Evolutionary conservation across 176 grass and related monocot species (phyloP).

Genomic region (Raddia guianensis): DNA sequence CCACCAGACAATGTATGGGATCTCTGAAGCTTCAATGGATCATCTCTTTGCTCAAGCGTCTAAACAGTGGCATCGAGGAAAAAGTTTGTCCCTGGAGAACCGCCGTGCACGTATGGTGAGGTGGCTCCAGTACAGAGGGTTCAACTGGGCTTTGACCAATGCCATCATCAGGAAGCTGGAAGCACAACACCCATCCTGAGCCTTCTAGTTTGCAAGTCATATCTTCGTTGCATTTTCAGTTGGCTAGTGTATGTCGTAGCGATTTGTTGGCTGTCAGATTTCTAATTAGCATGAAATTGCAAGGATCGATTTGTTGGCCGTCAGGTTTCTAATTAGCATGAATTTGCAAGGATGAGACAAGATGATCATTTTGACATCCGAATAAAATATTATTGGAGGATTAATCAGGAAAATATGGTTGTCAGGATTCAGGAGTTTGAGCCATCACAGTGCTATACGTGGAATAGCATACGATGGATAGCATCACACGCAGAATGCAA

Average conservation of each 20-base stretch:
- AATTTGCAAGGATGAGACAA: background rate
- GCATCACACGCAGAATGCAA: background rate
- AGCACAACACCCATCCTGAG: conserved; percentile 44
- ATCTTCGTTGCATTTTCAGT: background rate
- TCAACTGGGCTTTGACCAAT: conserved; percentile 71
- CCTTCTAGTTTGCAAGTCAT: background rate
- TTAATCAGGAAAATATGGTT: background rate
- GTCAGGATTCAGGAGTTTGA: too few species aligned
- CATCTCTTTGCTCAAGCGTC: conserved; percentile 77
- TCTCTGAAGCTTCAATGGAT: conserved; percentile 74
- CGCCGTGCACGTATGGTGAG: conserved; percentile 61
- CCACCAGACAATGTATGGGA: conserved; percentile 41
- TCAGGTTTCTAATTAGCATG: background rate
- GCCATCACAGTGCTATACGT: background rate
- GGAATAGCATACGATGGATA: background rate
- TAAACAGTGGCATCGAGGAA: conserved; percentile 76
- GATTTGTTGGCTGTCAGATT: background rate
- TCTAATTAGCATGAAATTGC: background rate
- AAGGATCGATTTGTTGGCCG: background rate
- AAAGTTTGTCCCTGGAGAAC: conserved; percentile 51
- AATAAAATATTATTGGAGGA: too few species aligned
- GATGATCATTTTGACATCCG: background rate
- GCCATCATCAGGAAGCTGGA: conserved; percentile 66
- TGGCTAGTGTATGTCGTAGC: background rate
- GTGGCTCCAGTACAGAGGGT: conserved; percentile 92